Base-by-base conservation (phyloP, 805 yeast species). In the Kodamaea leandrae region DNA sequence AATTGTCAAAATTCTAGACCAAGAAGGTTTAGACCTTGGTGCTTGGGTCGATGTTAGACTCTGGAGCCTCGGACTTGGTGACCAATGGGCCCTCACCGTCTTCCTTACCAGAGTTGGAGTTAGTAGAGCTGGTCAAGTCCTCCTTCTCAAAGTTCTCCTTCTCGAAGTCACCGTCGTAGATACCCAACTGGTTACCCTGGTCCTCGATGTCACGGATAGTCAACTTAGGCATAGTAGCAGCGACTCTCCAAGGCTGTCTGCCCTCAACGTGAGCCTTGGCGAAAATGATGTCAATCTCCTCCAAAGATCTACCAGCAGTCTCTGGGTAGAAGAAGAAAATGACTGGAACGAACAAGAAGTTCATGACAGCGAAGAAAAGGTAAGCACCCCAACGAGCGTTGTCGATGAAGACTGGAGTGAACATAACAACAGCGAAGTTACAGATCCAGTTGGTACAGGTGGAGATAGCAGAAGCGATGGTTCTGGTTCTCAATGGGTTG, bases 231-330 rank as follows among this genome's bases (percentile, higher is more conserved):
- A 83, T 53, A 42, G 72, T 64, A 30, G 72, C 68, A 38, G 90
- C 89, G 36, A 83, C 82, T 58, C 77, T 71, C 74, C 72, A 82
- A 25, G 83, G 78, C 48, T 70, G 74, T 49, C 72, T 72, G 39
- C 72, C 71, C 46, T 83, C 89, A 32, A 63, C 71, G 48, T 72
- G 61, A 6, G 84, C 76, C 63, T 76, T 78, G 54, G 86, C 85
- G 46, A 70, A 78, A 41, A 83, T 80, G 54, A 81, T 80, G 57
- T 71, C 74, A 41, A 66, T 64, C 53, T 71, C 76, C 60, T 68
- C 72, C 61, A 68, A 68, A 25, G 64, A 51, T 56, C 72, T 61
- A 34, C 71, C 75, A 23, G 68, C 74, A 13, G 41, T 38, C 16
- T 38, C 41, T 19, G 33, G 73, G 67, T 64, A 71, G 61, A 55